Evolutionary conservation across 305 asterid genomes (phyloP), one percentile per base, ranked within the genome.

Genomic region (Fraxinus ornus): DNA sequence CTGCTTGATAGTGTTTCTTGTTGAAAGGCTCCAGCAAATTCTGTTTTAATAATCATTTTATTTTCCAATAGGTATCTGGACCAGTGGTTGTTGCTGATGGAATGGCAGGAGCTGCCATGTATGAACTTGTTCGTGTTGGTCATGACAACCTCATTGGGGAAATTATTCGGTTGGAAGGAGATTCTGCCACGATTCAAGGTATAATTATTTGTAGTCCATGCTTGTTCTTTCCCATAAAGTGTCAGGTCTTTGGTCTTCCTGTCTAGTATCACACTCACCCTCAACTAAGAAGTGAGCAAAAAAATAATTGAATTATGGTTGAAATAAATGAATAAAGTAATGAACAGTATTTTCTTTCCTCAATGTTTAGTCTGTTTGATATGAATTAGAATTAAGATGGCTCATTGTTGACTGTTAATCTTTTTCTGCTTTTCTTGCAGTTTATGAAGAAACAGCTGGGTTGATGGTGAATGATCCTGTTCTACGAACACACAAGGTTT

Each of bases 41-140:
- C 44, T 66, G 33, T 62, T 74, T 4, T 70, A 64, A 19, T 76
- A 35, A 19, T 19, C 47, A 44, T 77, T 77, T 28, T 86, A 24
- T 77, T 62, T 52, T 26, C 35, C 13, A 66, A 82, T 68, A 95
- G 98, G 98, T 95, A 7, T 95, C 99, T 74, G 99, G 99, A 78
- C 99, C 99, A 0, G 99, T 95, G 83, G 99, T 95, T 30, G 93
- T 95, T 86, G 99, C 99, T 81, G 99, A 95, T 89, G 99, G 98
- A 84, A 95, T 95, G 99, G 94, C 89, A 3, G 99, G 99, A 84
- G 99, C 99, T 86, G 99, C 99, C 84, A 95, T 95, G 99, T 95
- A 95, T 68, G 99, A 95, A 81, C 89, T 95, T 78, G 99, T 95
- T 80, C 99, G 99, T 84, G 99, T 95, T 60, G 99, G 99, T 26